These are phyloP conservation scores for Bolboschoenus planiculmis DNA, from an alignment of 176 grass and related monocot species.

Conservation along the genomic window DNA sequence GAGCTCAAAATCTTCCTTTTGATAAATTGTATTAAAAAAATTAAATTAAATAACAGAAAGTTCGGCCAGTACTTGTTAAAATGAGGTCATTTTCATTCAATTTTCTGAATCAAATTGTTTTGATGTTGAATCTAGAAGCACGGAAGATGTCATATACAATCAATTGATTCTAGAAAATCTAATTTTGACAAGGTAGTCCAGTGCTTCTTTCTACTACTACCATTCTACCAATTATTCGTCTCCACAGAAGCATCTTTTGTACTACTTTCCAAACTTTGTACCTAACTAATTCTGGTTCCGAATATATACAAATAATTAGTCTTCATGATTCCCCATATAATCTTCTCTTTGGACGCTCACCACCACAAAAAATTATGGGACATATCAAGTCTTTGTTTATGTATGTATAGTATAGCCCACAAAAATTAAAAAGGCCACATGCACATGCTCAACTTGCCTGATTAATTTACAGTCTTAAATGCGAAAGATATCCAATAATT, in stretches of 20 bases:
- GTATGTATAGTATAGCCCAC: not conserved
- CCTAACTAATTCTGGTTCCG: not conserved
- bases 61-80: not conserved
- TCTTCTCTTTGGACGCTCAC: not conserved
- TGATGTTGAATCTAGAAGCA: not conserved
- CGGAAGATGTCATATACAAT: not conserved
- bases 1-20: not conserved
- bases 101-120: not conserved
- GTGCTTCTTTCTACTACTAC: not conserved
- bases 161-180: not conserved
- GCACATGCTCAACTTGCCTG: slow-evolving; percentile 11
- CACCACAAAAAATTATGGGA: not conserved
- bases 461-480: slow-evolving; percentile 11
- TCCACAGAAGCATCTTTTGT: not conserved
- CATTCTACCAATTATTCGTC: not conserved
- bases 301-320: not conserved
- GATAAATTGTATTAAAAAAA: not conserved
- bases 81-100: not conserved
- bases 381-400: not conserved
- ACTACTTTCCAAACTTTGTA: not conserved
- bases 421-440: not conserved
- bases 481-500: not conserved
- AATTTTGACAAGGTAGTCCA: not conserved
- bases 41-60: not conserved
- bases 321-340: not conserved